Percentiles rank a stretch among this genome's conserved stretches.
Evolutionary conservation across 257 asterid species (phyloP).

Genomic region (Primulina huaijiensis): DNA sequence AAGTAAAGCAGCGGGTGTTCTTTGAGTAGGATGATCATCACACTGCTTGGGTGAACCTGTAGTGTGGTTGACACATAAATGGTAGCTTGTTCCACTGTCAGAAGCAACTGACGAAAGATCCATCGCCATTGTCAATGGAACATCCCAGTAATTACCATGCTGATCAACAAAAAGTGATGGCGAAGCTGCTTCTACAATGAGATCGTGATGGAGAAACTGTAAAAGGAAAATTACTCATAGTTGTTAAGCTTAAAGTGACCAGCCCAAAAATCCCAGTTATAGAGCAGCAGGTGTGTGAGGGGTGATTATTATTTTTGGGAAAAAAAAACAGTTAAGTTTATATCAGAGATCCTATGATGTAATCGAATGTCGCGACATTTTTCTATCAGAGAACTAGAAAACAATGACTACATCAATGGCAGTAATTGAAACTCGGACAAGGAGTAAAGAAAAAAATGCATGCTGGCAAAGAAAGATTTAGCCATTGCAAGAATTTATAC

Average conservation of each 20-base stretch:
- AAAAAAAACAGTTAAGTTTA: too few species aligned
- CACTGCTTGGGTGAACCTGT: slow-evolving; percentile 52
- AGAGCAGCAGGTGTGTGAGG: too few species aligned
- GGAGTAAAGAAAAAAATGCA: not conserved
- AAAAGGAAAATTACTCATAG: slow-evolving; percentile 14
- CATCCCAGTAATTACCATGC: slow-evolving; percentile 77
- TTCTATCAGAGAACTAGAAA: too few species aligned
- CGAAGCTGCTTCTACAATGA: slow-evolving; percentile 70
- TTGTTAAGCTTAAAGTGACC: slow-evolving; percentile 4
- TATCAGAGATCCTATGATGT: too few species aligned
- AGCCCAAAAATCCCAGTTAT: not conserved
- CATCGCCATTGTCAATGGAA: slow-evolving; percentile 57
- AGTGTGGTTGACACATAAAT: slow-evolving; percentile 54
- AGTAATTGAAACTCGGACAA: not conserved
- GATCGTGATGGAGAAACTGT: slow-evolving; percentile 70
- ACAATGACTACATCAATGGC: not conserved
- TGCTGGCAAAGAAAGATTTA: not conserved
- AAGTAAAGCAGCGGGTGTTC: slow-evolving; percentile 44
- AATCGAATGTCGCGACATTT: too few species aligned
- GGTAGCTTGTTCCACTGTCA: slow-evolving; percentile 59
- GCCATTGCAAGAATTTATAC: slow-evolving; percentile 1
- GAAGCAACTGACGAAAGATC: slow-evolving; percentile 61
- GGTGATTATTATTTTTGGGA: too few species aligned
- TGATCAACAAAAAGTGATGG: slow-evolving; percentile 62
- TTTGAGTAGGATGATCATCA: slow-evolving; percentile 31